Evolutionary conservation across 2,329 filamentous ascomycete genomes (phyloP), one percentile per base, ranked within the genome.

Genomic region (Periconia macrospinosa): DNA sequence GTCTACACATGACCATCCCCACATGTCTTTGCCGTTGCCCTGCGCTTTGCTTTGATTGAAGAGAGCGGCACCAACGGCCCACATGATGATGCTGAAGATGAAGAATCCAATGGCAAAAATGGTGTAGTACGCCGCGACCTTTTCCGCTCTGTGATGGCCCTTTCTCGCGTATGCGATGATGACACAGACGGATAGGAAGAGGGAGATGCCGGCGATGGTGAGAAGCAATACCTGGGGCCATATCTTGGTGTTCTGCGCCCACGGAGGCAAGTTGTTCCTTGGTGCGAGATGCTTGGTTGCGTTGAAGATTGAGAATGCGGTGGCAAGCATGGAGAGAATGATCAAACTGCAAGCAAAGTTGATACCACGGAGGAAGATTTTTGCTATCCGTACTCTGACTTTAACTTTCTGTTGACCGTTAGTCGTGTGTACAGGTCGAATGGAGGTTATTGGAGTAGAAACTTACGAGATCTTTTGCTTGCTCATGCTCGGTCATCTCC

Each of bases 271-370:
- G 56, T 84, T 86, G 79, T 91, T 96, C 61, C 93, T 85, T 14
- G 85, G 69, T 33, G 92, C 85, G 1, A 99, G 80, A 15, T 77
- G 50, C 70, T 85, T 90, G 54, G 94, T 97, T 47, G 92, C 84
- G 74, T 94, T 91, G 85, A 99, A 99, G 74, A 99, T 92, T 62
- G 86, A 79, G 69, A 99, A 90, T 3, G 91, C 91, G n/a, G 91
- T 85, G 14, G 89, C 87, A 50, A 99, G 80, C 85, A 99, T 93
- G 57, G 92, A 82, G 53, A 99, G 83, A 61, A 99, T 91, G 71
- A 99, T 97, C 56, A 97, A 82, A 74, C 90, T 93, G 81, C 94
- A 99, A 75, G 91, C 92, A 76, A 99, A 97, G 82, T 93, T 97
- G 77, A 97, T 90, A 52, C 91, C 89, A 61, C 94, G 89, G n/a